Conservation (phyloP, 495 filamentous ascomycete species). For the Aspergillus taichungensis region DNA sequence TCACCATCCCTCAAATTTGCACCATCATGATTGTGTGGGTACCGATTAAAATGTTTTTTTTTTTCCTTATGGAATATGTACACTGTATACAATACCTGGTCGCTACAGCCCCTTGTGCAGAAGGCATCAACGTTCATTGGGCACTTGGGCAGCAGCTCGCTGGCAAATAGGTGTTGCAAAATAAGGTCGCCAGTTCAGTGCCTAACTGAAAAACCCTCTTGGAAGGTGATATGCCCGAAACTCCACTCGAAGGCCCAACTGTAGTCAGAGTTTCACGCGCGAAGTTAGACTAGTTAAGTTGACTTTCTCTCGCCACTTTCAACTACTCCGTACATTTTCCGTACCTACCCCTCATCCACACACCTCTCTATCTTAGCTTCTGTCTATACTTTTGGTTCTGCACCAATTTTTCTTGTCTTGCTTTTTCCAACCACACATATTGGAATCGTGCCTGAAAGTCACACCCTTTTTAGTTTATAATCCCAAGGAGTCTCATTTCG, state of each 20-base stretch:
- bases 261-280: not conserved
- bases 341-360: not conserved
- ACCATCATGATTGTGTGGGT: too few species aligned
- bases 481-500: too few species aligned
- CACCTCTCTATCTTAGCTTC: constrained; percentile 1
- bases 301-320: not conserved
- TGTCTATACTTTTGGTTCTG: not conserved
- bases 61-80: not conserved
- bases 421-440: not conserved
- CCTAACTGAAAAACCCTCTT: constrained; percentile 3
- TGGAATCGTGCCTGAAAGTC: too few species aligned
- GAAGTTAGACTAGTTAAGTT: constrained; percentile 3
- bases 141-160: constrained; percentile 19
- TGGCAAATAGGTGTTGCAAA: not conserved
- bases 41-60: not conserved
- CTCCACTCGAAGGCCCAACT: constrained; percentile 6
- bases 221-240: constrained; percentile 6
- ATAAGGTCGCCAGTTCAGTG: constrained; percentile 5
- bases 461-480: too few species aligned
- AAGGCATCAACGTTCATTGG: constrained; percentile 11
- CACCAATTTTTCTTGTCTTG: not conserved
- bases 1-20: too few species aligned
- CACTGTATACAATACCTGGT: not conserved
- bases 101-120: too few species aligned
- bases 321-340: not conserved